phyloP scores from a whole-genome alignment of 2,329 filamentous ascomycete species.

The Aspergillus fructus region DNA sequence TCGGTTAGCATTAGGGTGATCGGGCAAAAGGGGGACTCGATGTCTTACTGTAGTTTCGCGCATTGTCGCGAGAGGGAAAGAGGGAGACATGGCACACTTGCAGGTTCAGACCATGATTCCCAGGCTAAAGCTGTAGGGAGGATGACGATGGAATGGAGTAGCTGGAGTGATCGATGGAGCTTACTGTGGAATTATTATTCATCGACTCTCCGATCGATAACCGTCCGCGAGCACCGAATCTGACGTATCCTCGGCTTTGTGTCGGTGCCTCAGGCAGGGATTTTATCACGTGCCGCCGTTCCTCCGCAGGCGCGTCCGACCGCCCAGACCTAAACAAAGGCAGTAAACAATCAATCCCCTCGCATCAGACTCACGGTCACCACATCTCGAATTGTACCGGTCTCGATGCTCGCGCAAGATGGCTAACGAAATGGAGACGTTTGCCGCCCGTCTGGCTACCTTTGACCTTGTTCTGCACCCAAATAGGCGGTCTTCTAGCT shows the following conservation, averaged over 20 bases:
- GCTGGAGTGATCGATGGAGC: not conserved
- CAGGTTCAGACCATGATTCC: conserved; percentile 26
- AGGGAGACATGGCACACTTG: conserved; percentile 21
- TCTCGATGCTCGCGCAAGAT: conserved; percentile 22
- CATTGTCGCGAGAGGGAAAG: conserved; percentile 26
- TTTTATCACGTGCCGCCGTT: conserved; percentile 17
- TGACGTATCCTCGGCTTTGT: conserved; percentile 22
- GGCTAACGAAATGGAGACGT: conserved; percentile 56
- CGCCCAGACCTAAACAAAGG: conserved; percentile 22
- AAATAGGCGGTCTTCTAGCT: conserved; percentile 67
- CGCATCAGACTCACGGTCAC: not conserved
- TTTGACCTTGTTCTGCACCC: conserved; percentile 66
- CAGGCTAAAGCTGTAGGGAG: not conserved
- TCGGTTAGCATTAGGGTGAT: conserved; percentile 6
- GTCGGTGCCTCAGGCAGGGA: not conserved
- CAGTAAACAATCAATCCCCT: conserved; percentile 20
- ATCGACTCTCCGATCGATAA: conserved; percentile 8
- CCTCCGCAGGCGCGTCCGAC: conserved; percentile 22
- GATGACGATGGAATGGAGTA: conserved; percentile 7
- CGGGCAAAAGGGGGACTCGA: not conserved
- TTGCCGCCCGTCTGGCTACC: conserved; percentile 74
- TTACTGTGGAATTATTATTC: conserved; percentile 11
- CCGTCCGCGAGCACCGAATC: not conserved
- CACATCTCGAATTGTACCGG: not conserved
- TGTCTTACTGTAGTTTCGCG: conserved; percentile 32